Evolutionary conservation across 768 basidiomycete genomes (phyloP).

Genomic region (Russula brevipes): DNA sequence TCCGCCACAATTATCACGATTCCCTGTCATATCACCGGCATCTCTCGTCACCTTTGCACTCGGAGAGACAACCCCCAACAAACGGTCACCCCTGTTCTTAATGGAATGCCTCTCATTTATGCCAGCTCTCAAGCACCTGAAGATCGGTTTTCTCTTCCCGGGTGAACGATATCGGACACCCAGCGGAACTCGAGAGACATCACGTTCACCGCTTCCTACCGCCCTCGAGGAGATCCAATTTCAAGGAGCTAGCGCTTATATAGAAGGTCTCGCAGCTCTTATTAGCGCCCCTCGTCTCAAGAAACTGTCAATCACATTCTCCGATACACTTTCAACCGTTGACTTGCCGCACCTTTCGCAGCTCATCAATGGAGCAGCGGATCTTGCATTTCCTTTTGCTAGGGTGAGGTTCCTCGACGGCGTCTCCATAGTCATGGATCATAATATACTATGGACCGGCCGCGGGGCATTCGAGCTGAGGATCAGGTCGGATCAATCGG

Average conservation of each 20-base stretch:
- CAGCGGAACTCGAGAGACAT: neutral
- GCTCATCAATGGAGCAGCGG: neutral
- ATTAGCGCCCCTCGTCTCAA: slow-evolving; percentile 1
- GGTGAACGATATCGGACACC: neutral
- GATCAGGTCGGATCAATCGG: neutral
- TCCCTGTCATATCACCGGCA: no score
- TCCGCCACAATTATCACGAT: neutral
- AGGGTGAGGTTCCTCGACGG: neutral
- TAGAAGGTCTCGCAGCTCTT: neutral
- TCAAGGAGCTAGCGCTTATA: neutral
- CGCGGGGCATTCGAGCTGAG: slow-evolving; percentile 1
- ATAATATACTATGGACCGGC: slow-evolving; percentile 1
- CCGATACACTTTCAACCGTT: neutral
- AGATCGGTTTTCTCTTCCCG: neutral
- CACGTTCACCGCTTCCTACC: neutral
- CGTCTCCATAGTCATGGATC: slow-evolving; percentile 4
- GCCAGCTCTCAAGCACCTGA: neutral
- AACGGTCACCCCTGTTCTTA: neutral
- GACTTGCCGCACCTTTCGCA: neutral
- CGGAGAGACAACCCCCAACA: neutral
- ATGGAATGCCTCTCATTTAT: neutral
- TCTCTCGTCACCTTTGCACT: neutral
- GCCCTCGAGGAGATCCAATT: neutral
- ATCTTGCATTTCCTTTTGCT: neutral
- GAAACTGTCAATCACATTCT: neutral